A percentile compares a stretch with the other conserved stretches of the same genome.
Conservation (phyloP, 2,329 filamentous ascomycete species). For the Verticillium zaregamsianum region DNA sequence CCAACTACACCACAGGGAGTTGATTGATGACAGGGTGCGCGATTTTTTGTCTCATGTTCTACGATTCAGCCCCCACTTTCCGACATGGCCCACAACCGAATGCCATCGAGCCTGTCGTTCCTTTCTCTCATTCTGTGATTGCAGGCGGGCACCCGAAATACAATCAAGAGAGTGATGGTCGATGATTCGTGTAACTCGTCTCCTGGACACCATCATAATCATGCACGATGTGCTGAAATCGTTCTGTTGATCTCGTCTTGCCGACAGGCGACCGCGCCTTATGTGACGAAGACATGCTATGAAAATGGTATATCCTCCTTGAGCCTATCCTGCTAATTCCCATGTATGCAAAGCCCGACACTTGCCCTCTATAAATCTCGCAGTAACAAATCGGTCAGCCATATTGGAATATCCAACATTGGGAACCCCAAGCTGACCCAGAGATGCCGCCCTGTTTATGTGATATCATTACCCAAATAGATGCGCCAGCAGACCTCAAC, state of each 20-base stretch:
- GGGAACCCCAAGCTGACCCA: neutral
- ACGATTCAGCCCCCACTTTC: no score
- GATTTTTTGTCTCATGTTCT: no score
- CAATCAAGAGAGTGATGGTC: no score
- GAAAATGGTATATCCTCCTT: neutral
- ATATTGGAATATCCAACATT: neutral
- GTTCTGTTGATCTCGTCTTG: neutral
- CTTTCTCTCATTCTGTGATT: no score
- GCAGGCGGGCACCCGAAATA: no score
- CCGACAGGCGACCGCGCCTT: neutral
- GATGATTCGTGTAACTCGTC: no score
- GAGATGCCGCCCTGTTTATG: neutral
- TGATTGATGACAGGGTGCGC: neutral
- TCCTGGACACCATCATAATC: no score
- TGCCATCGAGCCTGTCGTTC: no score
- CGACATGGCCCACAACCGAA: no score
- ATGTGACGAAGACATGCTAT: neutral
- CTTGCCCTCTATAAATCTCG: neutral
- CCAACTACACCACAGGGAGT: constrained; percentile 12
- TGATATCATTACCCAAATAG: neutral
- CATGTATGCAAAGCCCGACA: neutral
- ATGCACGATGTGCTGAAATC: neutral
- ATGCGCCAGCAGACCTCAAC: neutral
- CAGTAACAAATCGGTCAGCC: neutral
- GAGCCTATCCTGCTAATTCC: neutral